Conservation (phyloP, 2,329 filamentous ascomycete genomes). For the Drechslerella stenobrocha region DNA sequence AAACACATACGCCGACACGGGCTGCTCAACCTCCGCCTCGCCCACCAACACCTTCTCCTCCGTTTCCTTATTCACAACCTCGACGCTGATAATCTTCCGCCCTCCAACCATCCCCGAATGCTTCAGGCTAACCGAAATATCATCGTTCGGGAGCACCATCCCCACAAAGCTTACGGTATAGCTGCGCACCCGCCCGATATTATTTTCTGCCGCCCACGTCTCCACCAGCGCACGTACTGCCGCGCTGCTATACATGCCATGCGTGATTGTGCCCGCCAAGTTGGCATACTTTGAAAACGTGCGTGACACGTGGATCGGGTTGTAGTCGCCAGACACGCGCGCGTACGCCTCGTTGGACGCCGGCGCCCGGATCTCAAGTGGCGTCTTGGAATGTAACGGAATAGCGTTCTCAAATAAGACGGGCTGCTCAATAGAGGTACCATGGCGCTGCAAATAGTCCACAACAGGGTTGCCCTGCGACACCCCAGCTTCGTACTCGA, state of each 20-base stretch:
- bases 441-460: conserved; percentile 91
- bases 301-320: conserved; percentile 96
- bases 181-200: conserved; percentile 92
- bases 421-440: conserved; percentile 90
- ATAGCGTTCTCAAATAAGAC: conserved; percentile 98
- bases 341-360: conserved; percentile 98
- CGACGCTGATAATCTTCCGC: conserved; percentile 99
- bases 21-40: conserved; percentile 97
- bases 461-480: conserved; percentile 96
- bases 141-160: conserved; percentile 97
- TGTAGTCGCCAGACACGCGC: conserved; percentile 95
- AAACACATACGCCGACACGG: conserved; percentile 94
- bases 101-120: conserved; percentile 97
- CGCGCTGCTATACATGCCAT: conserved; percentile 99
- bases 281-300: conserved; percentile 96
- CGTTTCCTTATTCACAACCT: conserved; percentile 90
- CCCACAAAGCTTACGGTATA: conserved; percentile 97
- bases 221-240: conserved; percentile 94
- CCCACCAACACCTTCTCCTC: conserved; percentile 95
- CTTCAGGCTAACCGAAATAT: conserved; percentile 90
- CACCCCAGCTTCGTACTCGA: conserved; percentile 87
- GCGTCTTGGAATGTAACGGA: conserved; percentile 87
- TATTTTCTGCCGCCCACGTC: conserved; percentile 99
- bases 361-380: conserved; percentile 83
- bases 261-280: conserved; percentile 93